Percentiles rank a stretch among this genome's conserved stretches.
Conservation (phyloP, 2,329 filamentous ascomycete species). For the Apiospora sp. region DNA sequence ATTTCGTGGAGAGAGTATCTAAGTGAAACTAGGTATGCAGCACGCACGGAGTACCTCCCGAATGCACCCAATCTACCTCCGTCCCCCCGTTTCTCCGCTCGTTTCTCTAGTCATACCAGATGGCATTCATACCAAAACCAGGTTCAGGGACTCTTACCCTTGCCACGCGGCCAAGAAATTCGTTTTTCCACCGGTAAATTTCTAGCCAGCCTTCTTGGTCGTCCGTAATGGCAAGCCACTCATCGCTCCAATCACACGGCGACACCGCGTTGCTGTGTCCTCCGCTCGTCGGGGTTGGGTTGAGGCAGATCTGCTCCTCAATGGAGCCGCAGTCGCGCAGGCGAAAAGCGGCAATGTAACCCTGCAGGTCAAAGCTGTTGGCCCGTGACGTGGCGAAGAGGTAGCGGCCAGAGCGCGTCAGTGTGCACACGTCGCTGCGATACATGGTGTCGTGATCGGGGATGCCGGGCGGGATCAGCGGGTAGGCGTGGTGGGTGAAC, state of each 20-base stretch:
- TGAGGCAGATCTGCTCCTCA: constrained; percentile 79
- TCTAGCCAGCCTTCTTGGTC: constrained; percentile 89
- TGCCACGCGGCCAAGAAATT: constrained; percentile 80
- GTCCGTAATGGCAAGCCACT: constrained; percentile 90
- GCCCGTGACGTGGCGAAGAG: constrained; percentile 87
- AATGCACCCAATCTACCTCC: not conserved
- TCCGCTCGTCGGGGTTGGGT: constrained; percentile 85
- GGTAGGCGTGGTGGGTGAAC: constrained; percentile 79
- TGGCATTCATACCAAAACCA: constrained; percentile 97
- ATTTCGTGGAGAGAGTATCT: too few relatives aligned
- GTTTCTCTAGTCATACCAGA: constrained; percentile 78
- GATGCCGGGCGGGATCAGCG: constrained; percentile 80
- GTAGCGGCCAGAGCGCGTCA: constrained; percentile 73
- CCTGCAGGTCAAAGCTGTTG: constrained; percentile 77
- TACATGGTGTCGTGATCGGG: constrained; percentile 68
- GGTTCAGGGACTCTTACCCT: constrained; percentile 80
- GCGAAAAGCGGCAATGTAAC: constrained; percentile 84
- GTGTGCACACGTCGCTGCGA: constrained; percentile 83
- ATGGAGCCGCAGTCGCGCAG: constrained; percentile 74
- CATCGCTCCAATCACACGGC: constrained; percentile 83
- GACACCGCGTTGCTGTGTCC: constrained; percentile 90
- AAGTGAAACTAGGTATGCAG: too few relatives aligned
- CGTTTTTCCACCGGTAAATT: constrained; percentile 86
- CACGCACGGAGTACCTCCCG: not conserved
- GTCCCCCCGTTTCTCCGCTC: not conserved